Percentiles rank a stretch among this genome's conserved stretches.
Evolutionary conservation across 2,329 filamentous ascomycete species (phyloP).

Genomic region (Helotiales sp.): DNA sequence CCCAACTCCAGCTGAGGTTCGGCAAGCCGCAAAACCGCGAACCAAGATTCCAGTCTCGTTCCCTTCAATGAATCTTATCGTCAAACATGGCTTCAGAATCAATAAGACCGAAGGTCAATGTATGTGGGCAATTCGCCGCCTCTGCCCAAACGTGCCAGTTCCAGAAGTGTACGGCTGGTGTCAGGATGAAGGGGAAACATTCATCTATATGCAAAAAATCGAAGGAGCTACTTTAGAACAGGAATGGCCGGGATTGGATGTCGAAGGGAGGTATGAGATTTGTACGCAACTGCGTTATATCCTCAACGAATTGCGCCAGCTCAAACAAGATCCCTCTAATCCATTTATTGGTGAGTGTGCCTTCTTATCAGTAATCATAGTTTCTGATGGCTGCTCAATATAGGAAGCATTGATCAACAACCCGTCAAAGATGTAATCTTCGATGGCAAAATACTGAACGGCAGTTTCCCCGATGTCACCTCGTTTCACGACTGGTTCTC

Average conservation of each 20-base stretch:
- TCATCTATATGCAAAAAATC: conserved; percentile 22
- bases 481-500: conserved; percentile 15
- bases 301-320: conserved; percentile 3
- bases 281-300: conserved; percentile 9
- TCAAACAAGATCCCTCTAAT: conserved; percentile 13
- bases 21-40: not conserved
- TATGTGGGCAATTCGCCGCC: conserved; percentile 11
- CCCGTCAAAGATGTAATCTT: conserved; percentile 18
- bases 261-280: conserved; percentile 11
- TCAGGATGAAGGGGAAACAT: conserved; percentile 12
- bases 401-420: conserved; percentile 15
- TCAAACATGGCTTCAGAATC: conserved; percentile 14
- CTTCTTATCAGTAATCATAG: too few relatives aligned
- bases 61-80: conserved; percentile 11
- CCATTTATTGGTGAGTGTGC: conserved; percentile 17
- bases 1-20: not conserved
- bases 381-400: too few relatives aligned
- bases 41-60: conserved; percentile 7
- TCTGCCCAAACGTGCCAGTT: conserved; percentile 15
- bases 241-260: conserved; percentile 8
- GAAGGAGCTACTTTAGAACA: conserved; percentile 12
- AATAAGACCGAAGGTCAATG: conserved; percentile 13
- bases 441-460: not conserved
- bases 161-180: conserved; percentile 22
- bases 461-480: conserved; percentile 4